Evolutionary conservation across 306 rosid species (phyloP), one percentile per base, ranked within the genome.

Genomic region (Styphnolobium japonicum): DNA sequence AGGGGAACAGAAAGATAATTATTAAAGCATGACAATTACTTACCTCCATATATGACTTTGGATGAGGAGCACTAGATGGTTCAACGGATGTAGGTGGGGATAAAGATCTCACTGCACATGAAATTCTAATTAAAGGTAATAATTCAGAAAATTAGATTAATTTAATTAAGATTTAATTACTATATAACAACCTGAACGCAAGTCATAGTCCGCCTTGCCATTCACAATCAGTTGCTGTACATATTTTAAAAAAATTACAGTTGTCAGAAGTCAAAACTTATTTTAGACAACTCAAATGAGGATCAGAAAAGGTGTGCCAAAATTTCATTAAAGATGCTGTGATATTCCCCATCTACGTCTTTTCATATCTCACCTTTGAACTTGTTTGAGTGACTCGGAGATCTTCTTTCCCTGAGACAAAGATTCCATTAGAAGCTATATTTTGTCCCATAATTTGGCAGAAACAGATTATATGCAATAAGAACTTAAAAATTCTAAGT

Each of bases 21-120:
- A 71, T 3, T 31, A 14, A 81, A 10, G 74, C 74, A 40, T 39
- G 63, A 82, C 61, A 61, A 49, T 16, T 7, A 71, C 86, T 68
- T 87, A 90, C 99, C 71, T 93, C 97, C 88, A 67, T 86, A 69
- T 90, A 93, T 73, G 96, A 90, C 85, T 93, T 91, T 45, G 98
- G 86, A 81, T 90, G 97, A 77, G 87, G 97, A 77, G 88, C 90
- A 67, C 81, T 51, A 29, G 93, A 60, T 76, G 91, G 90, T 88
- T 93, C 98, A 49, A 82, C 84, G 75, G 91, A 61, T 66, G 80
- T 78, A 82, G 99, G 91, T 45, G 93, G 88, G 15, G 97, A 88
- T 82, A 89, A 87, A 75, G 98, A 90, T 87, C 92, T 87, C 88
- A 87, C 98, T 91, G 96, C 80, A 86, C 62, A 81, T 69, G 51